These are phyloP conservation scores for Aphanomyces euteiches DNA, from an alignment of 352 stramenopile genomes.

Conservation along the genomic window DNA sequence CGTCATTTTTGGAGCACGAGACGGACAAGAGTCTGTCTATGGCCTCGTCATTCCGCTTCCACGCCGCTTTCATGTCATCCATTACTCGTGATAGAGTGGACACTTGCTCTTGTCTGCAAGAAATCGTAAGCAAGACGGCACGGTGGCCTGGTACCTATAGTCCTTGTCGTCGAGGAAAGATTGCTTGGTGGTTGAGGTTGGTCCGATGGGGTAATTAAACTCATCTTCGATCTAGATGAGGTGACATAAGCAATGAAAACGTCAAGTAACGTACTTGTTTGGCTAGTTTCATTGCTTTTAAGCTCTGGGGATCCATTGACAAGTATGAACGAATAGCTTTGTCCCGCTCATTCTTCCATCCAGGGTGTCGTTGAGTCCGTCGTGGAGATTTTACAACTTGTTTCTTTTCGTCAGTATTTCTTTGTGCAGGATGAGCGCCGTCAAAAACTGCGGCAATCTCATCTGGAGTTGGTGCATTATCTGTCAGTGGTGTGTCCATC, in stretches of 20 bases:
- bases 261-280: too few relatives aligned
- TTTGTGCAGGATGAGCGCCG: neutral
- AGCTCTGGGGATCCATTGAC: neutral
- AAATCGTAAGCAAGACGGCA: too few relatives aligned
- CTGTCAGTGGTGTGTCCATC: neutral
- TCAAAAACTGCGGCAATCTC: neutral
- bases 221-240: conserved; percentile 11
- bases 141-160: conserved; percentile 2
- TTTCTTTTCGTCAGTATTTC: neutral
- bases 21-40: conserved; percentile 17
- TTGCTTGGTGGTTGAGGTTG: neutral
- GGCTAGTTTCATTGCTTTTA: neutral
- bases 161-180: conserved; percentile 30
- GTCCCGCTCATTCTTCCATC: neutral
- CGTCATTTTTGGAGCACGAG: neutral
- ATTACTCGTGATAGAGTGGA: neutral
- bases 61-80: conserved; percentile 17
- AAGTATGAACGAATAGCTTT: conserved; percentile 5
- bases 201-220: conserved; percentile 28
- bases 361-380: neutral
- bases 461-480: neutral
- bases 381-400: neutral
- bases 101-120: conserved; percentile 8
- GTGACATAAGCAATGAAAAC: too few relatives aligned
- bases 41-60: conserved; percentile 13